These are phyloP conservation scores for Xerocomus cyaneibrunnescens DNA, from an alignment of 1,284 basidiomycete genomes.

Conservation along the genomic window DNA sequence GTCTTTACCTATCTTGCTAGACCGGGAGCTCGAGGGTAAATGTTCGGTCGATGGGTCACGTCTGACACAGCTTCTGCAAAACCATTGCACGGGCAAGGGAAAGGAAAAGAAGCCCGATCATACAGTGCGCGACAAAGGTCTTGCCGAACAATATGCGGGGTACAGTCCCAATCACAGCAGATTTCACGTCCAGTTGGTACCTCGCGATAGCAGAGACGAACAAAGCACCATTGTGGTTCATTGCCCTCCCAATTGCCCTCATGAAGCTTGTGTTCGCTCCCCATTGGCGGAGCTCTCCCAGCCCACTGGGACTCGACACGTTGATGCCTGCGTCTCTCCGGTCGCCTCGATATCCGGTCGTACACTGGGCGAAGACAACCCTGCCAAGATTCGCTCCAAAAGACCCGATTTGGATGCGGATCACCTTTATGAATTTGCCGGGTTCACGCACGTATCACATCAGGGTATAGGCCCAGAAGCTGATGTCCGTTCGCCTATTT, in stretches of 20 bases:
- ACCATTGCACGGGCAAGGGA: background rate
- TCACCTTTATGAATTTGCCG: constrained; percentile 2
- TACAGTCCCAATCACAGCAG: constrained; percentile 1
- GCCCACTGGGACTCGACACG: constrained; percentile 17
- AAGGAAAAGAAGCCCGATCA: background rate
- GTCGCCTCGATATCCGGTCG: constrained; percentile 16
- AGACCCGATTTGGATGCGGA: constrained; percentile 1
- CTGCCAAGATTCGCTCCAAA: constrained; percentile 1
- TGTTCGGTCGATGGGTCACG: background rate
- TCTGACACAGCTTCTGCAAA: constrained; percentile 2
- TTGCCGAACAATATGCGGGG: constrained; percentile 1
- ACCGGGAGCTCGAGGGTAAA: background rate
- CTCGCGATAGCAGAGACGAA: constrained; percentile 10
- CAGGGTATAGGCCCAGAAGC: constrained; percentile 12
- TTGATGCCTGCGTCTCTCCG: constrained; percentile 30
- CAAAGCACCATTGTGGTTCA: constrained; percentile 19
- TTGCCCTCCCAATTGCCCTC: constrained; percentile 26
- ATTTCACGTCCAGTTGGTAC: constrained; percentile 30
- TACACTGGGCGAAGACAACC: background rate
- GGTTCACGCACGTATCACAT: constrained; percentile 19
- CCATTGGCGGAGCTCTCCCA: background rate
- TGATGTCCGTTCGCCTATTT: constrained; percentile 33
- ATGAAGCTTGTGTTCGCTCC: constrained; percentile 15
- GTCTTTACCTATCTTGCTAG: constrained; percentile 25
- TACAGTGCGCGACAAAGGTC: background rate